Evolutionary conservation across 495 filamentous ascomycete species (phyloP).

Genomic region (Glutinoglossum americanum): DNA sequence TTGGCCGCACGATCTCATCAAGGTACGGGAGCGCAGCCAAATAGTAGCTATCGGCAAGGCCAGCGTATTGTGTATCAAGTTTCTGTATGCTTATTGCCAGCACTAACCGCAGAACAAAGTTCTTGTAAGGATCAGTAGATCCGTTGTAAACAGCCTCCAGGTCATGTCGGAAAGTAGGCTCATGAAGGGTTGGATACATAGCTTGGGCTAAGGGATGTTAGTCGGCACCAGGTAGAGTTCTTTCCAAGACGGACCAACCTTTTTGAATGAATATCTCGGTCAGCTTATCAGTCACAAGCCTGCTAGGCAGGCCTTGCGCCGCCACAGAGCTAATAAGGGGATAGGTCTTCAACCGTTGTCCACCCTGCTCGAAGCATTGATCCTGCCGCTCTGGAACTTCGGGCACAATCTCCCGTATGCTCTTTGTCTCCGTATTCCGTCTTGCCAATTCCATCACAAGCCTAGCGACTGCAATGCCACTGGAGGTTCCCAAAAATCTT

Average conservation of each 20-base stretch:
- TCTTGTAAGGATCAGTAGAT: conserved; percentile 53
- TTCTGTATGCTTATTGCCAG: conserved; percentile 86
- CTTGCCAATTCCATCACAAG: conserved; percentile 91
- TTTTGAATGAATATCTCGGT: conserved; percentile 62
- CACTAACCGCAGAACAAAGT: conserved; percentile 72
- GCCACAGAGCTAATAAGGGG: conserved; percentile 58
- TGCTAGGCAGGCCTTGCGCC: conserved; percentile 43
- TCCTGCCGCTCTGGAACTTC: conserved; percentile 38
- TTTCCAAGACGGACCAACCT: conserved; percentile 27
- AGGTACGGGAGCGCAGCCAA: conserved; percentile 64
- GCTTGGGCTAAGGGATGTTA: conserved; percentile 42
- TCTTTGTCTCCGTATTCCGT: conserved; percentile 60
- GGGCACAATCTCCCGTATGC: conserved; percentile 72
- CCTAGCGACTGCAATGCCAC: conserved; percentile 81
- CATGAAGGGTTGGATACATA: conserved; percentile 67
- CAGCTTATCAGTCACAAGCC: conserved; percentile 44
- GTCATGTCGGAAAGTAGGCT: conserved; percentile 53
- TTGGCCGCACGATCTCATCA: conserved; percentile 52
- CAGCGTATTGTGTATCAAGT: conserved; percentile 56
- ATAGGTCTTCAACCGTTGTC: conserved; percentile 30
- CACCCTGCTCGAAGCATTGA: conserved; percentile 29
- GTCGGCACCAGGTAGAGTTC: neutral
- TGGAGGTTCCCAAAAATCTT: conserved; percentile 75
- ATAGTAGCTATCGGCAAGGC: conserved; percentile 80
- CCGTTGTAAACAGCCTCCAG: conserved; percentile 60